phyloP scores from a whole-genome alignment of 805 yeast genomes.

The Lipomyces yamadae region DNA sequence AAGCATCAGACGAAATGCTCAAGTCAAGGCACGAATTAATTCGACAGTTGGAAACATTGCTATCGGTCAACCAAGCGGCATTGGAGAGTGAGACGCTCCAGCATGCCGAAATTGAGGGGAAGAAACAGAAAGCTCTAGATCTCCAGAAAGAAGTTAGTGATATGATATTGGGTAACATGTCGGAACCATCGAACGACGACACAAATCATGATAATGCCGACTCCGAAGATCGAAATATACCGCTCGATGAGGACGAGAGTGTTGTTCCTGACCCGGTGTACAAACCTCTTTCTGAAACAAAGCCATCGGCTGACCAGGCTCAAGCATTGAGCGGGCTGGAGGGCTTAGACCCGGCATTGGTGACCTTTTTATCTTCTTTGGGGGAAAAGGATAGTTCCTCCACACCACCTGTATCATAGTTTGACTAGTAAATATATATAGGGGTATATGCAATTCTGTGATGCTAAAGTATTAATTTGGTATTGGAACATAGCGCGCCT shows the following conservation, averaged over 20 bases:
- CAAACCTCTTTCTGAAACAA: conserved; percentile 12
- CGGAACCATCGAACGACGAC: conserved; percentile 5
- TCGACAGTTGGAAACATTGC: conserved; percentile 43
- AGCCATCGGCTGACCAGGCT: conserved; percentile 6
- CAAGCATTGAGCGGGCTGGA: conserved; percentile 10
- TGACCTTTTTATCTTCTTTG: conserved; percentile 26
- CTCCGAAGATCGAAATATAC: background rate
- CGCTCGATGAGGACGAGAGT: conserved; percentile 13
- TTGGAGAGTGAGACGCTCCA: conserved; percentile 42
- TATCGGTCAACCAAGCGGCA: conserved; percentile 41
- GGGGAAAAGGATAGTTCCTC: conserved; percentile 9
- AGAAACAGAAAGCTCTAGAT: conserved; percentile 37
- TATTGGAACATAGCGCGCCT: background rate
- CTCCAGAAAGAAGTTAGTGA: conserved; percentile 20
- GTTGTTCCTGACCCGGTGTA: conserved; percentile 27
- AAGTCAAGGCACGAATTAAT: conserved; percentile 38
- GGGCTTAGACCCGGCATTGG: conserved; percentile 33
- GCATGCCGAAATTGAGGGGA: conserved; percentile 42
- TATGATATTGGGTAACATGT: conserved; percentile 18
- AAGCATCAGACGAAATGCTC: conserved; percentile 43
- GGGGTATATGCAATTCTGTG: background rate
- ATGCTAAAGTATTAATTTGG: background rate
- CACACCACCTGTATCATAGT: background rate
- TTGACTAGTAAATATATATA: background rate
- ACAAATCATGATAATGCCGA: conserved; percentile 6